Evolutionary conservation across 257 asterid genomes (phyloP).

Genomic region (Echium plantagineum): DNA sequence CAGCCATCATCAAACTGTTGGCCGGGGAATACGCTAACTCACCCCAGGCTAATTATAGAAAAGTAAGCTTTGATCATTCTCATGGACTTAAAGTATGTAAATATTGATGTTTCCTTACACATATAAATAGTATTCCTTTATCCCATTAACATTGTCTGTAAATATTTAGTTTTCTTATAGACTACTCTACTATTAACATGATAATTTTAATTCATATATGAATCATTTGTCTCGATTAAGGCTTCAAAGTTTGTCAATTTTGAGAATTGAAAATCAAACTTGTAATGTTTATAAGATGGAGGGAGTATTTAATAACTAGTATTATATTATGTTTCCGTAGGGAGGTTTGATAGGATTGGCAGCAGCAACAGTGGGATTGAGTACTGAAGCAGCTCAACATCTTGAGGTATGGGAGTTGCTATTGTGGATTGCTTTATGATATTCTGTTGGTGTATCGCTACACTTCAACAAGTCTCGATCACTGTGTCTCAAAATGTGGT

Average conservation of each 20-base stretch:
- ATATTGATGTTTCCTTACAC: too few relatives aligned
- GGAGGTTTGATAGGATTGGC: conserved; percentile 99
- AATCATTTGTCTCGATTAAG: too few relatives aligned
- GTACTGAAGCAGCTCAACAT: conserved; percentile 83
- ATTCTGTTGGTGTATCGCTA: background rate
- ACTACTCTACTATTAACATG: too few relatives aligned
- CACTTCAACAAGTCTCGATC: too few relatives aligned
- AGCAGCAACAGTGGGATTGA: conserved; percentile 95
- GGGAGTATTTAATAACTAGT: conserved; percentile 3
- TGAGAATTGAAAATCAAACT: too few relatives aligned
- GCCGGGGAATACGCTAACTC: conserved; percentile 66
- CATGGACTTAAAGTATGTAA: background rate
- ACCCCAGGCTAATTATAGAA: conserved; percentile 86
- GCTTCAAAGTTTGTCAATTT: too few relatives aligned
- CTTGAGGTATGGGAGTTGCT: conserved; percentile 58
- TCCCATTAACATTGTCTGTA: too few relatives aligned
- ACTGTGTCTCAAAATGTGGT: too few relatives aligned
- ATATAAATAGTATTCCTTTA: background rate
- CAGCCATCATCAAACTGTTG: conserved; percentile 70
- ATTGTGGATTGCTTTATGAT: too few relatives aligned
- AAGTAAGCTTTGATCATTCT: conserved; percentile 31
- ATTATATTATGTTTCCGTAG: conserved; percentile 30
- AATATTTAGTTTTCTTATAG: too few relatives aligned
- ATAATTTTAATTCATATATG: too few relatives aligned
- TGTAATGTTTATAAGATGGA: too few relatives aligned